Base-by-base conservation (phyloP, 805 yeast genomes). In the Wickerhamiella nectarea region DNA sequence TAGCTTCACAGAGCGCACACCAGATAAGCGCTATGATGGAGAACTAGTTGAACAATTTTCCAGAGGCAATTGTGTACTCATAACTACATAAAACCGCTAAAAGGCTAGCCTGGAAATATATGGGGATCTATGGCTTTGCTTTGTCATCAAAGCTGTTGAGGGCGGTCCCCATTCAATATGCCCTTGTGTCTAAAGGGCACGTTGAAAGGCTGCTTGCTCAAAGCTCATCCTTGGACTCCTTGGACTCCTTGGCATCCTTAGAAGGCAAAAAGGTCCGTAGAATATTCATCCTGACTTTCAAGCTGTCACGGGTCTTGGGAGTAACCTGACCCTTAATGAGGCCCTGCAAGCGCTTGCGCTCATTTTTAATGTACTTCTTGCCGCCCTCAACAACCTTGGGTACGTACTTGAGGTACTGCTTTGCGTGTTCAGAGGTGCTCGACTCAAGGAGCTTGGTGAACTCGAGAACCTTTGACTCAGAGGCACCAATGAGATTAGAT, bases 241-340 rank as follows among this genome's bases (percentile, higher is more conserved):
- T n/a, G n/a, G n/a, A n/a, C n/a, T n/a, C 44, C 12, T 29, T 8
- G 24, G 8, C 46, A 14, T 35, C 46, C 31, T 19, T 34, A 10
- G 11, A 33, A 11, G 41, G 43, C 20, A 38, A 4, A 50, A 66
- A 62, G 29, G 58, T 54, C 40, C 54, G 55, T 48, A 77, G 59
- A 31, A 76, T 64, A 52, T 79, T 79, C 42, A 67, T 50, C 54
- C 79, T 67, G 54, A 66, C 66, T 48, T 62, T 60, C 55, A 76
- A 64, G 46, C 69, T 66, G 52, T 79, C 86, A 15, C 62, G 58
- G 33, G 72, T 67, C n/a, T 55, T 61, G 9, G 58, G 55, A 31
- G 60, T 60, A 42, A 76, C 52, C 36, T 61, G 57, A 12, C 62
- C 63, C 25, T 38, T 37, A 31, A 77, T 47, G 21, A 77, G 60